Evolutionary conservation across 2,329 filamentous ascomycete species (phyloP).

Genomic region (Fusarium euwallaceae): DNA sequence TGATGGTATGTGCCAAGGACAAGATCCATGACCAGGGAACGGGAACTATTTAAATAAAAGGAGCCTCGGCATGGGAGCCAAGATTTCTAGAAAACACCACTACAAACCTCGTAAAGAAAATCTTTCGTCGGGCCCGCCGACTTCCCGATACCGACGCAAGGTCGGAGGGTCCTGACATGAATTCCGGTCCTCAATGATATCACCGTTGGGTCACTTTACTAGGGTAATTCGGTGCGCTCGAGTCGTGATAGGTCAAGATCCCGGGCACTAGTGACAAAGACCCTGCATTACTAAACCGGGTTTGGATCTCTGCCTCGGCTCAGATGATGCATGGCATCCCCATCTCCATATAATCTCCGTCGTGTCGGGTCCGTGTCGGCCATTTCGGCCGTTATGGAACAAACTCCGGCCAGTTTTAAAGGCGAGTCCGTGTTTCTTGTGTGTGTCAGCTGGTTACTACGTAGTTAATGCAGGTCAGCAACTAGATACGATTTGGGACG

Average conservation of each 20-base stretch:
- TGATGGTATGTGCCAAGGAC: neutral
- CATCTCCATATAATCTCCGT: neutral
- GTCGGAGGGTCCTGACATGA: neutral
- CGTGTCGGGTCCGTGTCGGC: conserved; percentile 30
- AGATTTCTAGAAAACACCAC: neutral
- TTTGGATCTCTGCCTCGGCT: conserved; percentile 27
- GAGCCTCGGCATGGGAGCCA: neutral
- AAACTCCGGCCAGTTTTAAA: conserved; percentile 16
- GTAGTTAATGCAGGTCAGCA: neutral
- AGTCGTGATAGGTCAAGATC: neutral
- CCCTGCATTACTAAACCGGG: neutral
- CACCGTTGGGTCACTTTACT: neutral
- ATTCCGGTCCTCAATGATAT: neutral
- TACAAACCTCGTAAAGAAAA: neutral
- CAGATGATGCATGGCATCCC: neutral
- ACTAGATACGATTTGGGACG: neutral
- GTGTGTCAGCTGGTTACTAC: neutral
- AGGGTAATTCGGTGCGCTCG: conserved; percentile 20
- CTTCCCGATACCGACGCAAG: neutral
- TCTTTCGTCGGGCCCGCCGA: neutral
- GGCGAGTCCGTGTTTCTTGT: neutral
- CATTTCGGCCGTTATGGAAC: conserved; percentile 32
- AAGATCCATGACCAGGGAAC: neutral
- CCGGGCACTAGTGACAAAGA: neutral
- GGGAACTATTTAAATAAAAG: neutral